A percentile compares a stretch with the other conserved stretches of the same genome.
These are phyloP conservation scores for Cystofilobasidium ferigula DNA, from an alignment of 768 basidiomycete genomes.

Conservation along the genomic window DNA sequence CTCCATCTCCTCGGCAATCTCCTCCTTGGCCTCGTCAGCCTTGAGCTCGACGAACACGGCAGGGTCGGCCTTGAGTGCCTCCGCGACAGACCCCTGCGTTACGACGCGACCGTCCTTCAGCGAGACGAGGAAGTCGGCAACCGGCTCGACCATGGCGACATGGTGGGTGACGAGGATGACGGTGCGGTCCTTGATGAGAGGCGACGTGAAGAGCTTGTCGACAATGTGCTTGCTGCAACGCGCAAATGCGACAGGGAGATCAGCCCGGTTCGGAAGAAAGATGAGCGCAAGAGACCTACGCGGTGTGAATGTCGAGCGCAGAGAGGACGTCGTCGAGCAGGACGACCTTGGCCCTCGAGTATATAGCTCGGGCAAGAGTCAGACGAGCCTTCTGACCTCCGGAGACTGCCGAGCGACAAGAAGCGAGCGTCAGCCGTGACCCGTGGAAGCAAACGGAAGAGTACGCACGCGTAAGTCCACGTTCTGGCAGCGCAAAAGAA, in stretches of 20 bases:
- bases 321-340: conserved; percentile 21
- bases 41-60: conserved; percentile 31
- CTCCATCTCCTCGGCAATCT: conserved; percentile 24
- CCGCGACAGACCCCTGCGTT: conserved; percentile 33
- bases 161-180: conserved; percentile 47
- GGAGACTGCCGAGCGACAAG: too few species aligned
- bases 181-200: conserved; percentile 46
- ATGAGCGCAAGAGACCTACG: background rate
- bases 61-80: conserved; percentile 28
- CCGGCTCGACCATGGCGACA: conserved; percentile 35
- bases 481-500: background rate
- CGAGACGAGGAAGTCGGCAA: conserved; percentile 36
- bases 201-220: conserved; percentile 45
- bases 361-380: conserved; percentile 29
- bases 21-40: conserved; percentile 21
- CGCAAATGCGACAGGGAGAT: background rate
- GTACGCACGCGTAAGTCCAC: background rate
- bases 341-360: conserved; percentile 13
- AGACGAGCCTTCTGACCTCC: conserved; percentile 54
- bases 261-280: too few species aligned
- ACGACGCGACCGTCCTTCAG: conserved; percentile 34
- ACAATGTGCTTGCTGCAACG: conserved; percentile 46
- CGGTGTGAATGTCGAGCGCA: conserved; percentile 13
- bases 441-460: too few species aligned
- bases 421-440: background rate